Base-by-base conservation (phyloP, 805 yeast genomes). In the Metschnikowia proteae region DNA sequence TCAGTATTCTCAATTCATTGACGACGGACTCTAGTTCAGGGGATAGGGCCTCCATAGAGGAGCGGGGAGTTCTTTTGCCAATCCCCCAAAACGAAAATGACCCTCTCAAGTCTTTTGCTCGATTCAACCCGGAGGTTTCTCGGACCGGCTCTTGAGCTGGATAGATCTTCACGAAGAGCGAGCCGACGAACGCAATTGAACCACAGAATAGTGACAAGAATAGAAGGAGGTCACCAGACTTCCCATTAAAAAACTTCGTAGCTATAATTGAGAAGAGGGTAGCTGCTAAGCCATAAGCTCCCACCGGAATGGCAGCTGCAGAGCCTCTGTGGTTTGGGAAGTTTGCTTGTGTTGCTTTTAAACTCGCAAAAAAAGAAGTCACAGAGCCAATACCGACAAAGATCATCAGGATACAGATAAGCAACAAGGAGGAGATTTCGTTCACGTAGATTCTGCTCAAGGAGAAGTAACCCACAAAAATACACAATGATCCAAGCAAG, bases 281-380 rank as follows among this genome's bases (percentile, higher is more conserved):
- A 3, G 92, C 90, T 5, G 89, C 79, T 37, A 86, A 65, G 0
- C 92, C 95, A 63, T 80, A 86, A 0, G 82, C 72, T 10, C 87
- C 77, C 3, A 83, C 85, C 1, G 88, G 88, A 38, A 79, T 68
- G 0, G 88, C 83, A 17, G 83, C 83, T 2, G 89, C 89, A 5
- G 81, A 71, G 23, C 89, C 94, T 59, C 85, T 73, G 58, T 83
- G 81, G 28, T 78, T 67, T 0, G 92, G 92, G 55, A 86, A 86
- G 58, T 86, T 86, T 2, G 84, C 58, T 30, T 80, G 80, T 1
- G 80, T 73, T 1, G 79, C 79, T 51, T 80, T 81, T 54, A 81
- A 63, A 9, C 73, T 63, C 65, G 88, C 76, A 28, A 86, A 78
- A 58, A 77, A 85, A 50, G 80, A 76, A 1, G 82, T 80, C 7